phyloP scores from a whole-genome alignment of 2,329 filamentous ascomycete species.

The Pseudocercospora fuligena region DNA sequence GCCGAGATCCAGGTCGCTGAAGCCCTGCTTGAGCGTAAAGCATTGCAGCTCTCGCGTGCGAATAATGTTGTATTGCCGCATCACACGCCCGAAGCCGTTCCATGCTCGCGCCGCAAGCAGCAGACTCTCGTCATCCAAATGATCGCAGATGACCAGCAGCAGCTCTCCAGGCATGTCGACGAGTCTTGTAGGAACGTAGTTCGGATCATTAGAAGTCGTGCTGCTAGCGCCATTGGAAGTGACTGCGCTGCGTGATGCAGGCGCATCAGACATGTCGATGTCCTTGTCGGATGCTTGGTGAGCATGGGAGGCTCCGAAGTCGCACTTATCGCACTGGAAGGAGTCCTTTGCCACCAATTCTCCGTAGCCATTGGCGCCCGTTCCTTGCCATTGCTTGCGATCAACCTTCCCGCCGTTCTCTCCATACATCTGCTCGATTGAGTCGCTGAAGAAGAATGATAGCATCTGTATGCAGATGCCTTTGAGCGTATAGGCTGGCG shows the following conservation, averaged over 20 bases:
- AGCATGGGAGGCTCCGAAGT: constrained; percentile 6
- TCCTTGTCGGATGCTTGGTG: neutral
- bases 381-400: constrained; percentile 21
- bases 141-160: constrained; percentile 25
- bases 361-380: constrained; percentile 13
- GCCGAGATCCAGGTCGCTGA: constrained; percentile 27
- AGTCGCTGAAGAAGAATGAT: constrained; percentile 30
- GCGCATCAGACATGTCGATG: neutral
- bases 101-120: constrained; percentile 28
- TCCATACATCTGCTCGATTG: constrained; percentile 30
- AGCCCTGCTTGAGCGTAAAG: constrained; percentile 33
- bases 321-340: constrained; percentile 21
- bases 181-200: neutral
- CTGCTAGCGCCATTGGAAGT: neutral
- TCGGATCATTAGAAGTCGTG: neutral
- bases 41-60: constrained; percentile 32
- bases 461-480: constrained; percentile 35
- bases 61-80: constrained; percentile 28
- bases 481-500: constrained; percentile 33
- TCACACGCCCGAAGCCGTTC: constrained; percentile 28
- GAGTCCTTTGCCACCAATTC: neutral
- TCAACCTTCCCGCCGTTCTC: constrained; percentile 27
- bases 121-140: constrained; percentile 28
- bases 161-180: constrained; percentile 27
- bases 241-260: neutral